A percentile compares a stretch with the other conserved stretches of the same genome.
phyloP scores from a whole-genome alignment of 352 stramenopile genomes.

The Globisporangium parvum region DNA sequence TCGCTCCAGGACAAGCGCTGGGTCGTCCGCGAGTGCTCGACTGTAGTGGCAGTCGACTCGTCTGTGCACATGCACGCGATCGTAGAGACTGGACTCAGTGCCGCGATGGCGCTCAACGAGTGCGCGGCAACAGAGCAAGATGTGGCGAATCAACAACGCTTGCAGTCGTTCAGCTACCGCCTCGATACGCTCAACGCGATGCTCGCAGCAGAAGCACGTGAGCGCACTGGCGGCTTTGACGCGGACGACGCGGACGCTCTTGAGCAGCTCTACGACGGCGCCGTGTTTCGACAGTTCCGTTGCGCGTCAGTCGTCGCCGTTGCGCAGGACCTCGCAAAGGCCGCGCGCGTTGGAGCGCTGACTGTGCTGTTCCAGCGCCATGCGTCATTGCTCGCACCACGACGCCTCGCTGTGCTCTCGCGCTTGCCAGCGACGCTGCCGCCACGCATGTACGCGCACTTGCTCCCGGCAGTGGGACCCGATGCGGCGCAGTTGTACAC shows the following conservation, averaged over 20 bases:
- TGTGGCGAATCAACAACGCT: constrained; percentile 16
- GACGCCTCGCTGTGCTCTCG: constrained; percentile 41
- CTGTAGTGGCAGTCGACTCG: constrained; percentile 30
- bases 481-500: constrained; percentile 35
- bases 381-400: constrained; percentile 42
- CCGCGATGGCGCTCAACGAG: constrained; percentile 12
- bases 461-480: constrained; percentile 39
- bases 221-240: constrained; percentile 14
- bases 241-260: constrained; percentile 3
- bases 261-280: constrained; percentile 39
- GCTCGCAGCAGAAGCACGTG: constrained; percentile 25
- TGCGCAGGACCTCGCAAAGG: constrained; percentile 38
- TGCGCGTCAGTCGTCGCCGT: constrained; percentile 26
- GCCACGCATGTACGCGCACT: constrained; percentile 31
- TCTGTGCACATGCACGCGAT: constrained; percentile 54
- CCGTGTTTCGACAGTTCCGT: constrained; percentile 24
- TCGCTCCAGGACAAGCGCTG: constrained; percentile 38
- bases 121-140: constrained; percentile 1
- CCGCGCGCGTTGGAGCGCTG: constrained; percentile 40
- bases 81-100: constrained; percentile 34
- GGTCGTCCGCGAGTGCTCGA: constrained; percentile 41
- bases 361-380: constrained; percentile 42
- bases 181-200: constrained; percentile 41
- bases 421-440: constrained; percentile 29
- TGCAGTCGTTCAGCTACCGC: constrained; percentile 35